These are phyloP conservation scores for Cucurbitaria berberidis DNA, from an alignment of 2,329 filamentous ascomycete species.

Conservation along the genomic window DNA sequence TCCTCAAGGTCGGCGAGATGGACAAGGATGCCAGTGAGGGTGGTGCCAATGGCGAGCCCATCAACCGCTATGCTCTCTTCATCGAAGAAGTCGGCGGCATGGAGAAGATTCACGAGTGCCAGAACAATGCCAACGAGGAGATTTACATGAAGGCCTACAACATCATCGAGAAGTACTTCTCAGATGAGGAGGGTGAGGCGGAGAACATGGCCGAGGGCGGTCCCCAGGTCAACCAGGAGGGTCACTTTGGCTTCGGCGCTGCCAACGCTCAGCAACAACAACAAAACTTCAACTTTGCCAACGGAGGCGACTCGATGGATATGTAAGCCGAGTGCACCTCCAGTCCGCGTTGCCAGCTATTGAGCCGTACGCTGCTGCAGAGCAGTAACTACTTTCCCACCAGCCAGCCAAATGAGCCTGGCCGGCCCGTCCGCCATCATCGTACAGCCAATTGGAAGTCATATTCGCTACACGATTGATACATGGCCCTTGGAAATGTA, in stretches of 20 bases:
- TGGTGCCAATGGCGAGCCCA: constrained; percentile 63
- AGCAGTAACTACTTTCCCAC: constrained; percentile 8
- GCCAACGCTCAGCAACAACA: constrained; percentile 64
- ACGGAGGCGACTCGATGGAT: constrained; percentile 74
- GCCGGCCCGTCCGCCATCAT: constrained; percentile 15
- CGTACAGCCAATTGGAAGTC: constrained; percentile 21
- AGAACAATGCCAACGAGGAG: constrained; percentile 99
- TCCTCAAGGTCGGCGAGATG: constrained; percentile 98
- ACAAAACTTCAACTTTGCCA: constrained; percentile 93
- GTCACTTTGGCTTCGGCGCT: constrained; percentile 80
- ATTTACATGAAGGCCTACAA: constrained; percentile 99
- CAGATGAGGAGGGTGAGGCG: constrained; percentile 86
- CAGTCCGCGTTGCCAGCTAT: constrained; percentile 10
- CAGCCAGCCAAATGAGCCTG: constrained; percentile 12
- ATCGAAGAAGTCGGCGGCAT: constrained; percentile 99
- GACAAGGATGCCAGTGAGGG: constrained; percentile 88
- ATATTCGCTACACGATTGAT: constrained; percentile 31
- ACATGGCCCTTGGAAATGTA: constrained; percentile 31
- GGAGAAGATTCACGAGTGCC: constrained; percentile 99
- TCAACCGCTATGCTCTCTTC: constrained; percentile 97
- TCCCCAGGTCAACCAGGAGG: constrained; percentile 72
- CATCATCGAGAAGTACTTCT: constrained; percentile 99
- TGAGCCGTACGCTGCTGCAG: constrained; percentile 9
- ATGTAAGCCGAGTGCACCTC: constrained; percentile 60
- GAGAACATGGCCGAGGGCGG: constrained; percentile 81